Evolutionary conservation across 225 moss, liverwort and hornwort genomes (phyloP), one percentile per base, ranked within the genome.

Genomic region (Polytrichum formosum): DNA sequence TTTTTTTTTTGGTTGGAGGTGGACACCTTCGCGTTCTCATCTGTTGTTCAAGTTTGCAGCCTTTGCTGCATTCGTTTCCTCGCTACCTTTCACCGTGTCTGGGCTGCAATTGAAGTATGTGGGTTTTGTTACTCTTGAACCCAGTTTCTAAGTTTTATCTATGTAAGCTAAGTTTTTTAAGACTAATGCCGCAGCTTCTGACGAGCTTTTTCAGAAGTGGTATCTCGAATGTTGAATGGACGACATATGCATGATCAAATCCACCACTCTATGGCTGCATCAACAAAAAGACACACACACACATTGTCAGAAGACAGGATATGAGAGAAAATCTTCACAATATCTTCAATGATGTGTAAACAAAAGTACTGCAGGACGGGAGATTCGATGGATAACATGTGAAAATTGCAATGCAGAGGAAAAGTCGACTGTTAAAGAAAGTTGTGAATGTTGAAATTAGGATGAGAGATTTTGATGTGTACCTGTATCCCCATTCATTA

Each of bases 401-500:
- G 58, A 58, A 58, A 58, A 58, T n/a, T 9, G 23, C 56, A 56
- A 21, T 35, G 56, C 58, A 58, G 21, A 58, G 20, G 58, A 20
- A 23, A 58, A 21, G 58, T 20, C 6, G 23, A 20, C 20, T 2
- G 35, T 9, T 9, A 35, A 35, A 8, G 35, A 35, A 35, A 58
- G 58, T 20, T 58, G 58, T 13, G 21, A 58, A 21, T 20, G n/a
- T 58, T 20, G 46, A 4, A 13, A 46, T 46, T 13, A 46, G 46
- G 0, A 10, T 46, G 46, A 13, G 46, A 46, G 46, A 16, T 46
- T 16, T 46, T 46, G 46, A 16, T 46, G 13, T 16, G 62, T 71
- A 89, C 88, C 88, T 89, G 85, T 89, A 89, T 27, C 88, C 88
- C 85, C 85, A 89, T 76, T 89, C 88, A 73, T 89, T 89, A 77